Evolutionary conservation across 768 basidiomycete species (phyloP).

Genomic region (Lyophyllum decastes): DNA sequence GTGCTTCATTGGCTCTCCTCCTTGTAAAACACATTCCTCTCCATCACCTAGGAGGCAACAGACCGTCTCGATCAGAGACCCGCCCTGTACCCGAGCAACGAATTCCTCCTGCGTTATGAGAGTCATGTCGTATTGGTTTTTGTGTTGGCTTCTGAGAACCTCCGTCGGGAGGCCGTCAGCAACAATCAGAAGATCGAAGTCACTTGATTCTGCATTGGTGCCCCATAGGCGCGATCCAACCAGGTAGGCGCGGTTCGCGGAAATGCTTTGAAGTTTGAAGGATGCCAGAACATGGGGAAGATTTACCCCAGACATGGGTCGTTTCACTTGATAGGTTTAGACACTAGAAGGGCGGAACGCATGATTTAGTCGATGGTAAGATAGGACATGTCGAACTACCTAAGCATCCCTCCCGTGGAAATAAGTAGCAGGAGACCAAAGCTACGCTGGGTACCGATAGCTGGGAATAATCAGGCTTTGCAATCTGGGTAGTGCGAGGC

Average conservation of each 20-base stretch:
- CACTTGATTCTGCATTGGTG: conserved; percentile 18
- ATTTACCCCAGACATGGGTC: not conserved
- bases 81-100: conserved; percentile 12
- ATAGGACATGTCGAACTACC: too few relatives aligned
- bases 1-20: conserved; percentile 2
- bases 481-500: too few relatives aligned
- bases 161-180: conserved; percentile 3
- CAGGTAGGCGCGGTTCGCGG: conserved; percentile 15
- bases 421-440: too few relatives aligned
- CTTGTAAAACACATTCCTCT: conserved; percentile 12
- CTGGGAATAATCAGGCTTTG: too few relatives aligned
- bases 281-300: not conserved
- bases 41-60: conserved; percentile 20
- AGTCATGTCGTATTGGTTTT: conserved; percentile 23
- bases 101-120: conserved; percentile 19
- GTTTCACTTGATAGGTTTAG: not conserved
- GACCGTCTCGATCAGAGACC: conserved; percentile 23
- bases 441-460: too few relatives aligned
- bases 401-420: too few relatives aligned
- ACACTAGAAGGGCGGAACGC: not conserved
- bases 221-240: conserved; percentile 24
- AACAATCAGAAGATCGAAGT: conserved; percentile 23
- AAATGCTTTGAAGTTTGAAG: not conserved
- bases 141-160: conserved; percentile 21
- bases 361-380: too few relatives aligned